Conservation (phyloP, 2,329 filamentous ascomycete species). For the Ophiostoma australiae region DNA sequence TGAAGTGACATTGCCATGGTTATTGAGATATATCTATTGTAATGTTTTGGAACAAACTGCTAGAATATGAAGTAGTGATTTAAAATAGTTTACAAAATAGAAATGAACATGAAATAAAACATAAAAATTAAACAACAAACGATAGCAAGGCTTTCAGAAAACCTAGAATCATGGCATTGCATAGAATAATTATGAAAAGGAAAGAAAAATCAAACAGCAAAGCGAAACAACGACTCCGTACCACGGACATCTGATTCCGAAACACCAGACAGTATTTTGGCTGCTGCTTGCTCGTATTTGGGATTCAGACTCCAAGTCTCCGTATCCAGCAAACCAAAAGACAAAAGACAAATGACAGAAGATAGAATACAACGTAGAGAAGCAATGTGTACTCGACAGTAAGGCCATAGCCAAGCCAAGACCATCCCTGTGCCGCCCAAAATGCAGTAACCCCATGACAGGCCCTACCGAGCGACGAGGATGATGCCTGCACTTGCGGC, state of each 20-base stretch:
- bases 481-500: slow-evolving; percentile 8
- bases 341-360: neutral
- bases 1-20: too few species aligned
- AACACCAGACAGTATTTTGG: neutral
- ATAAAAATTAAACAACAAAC: too few species aligned
- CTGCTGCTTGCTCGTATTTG: neutral
- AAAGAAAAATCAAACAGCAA: neutral
- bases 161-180: too few species aligned
- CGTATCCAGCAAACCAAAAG: neutral
- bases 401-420: neutral
- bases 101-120: too few species aligned
- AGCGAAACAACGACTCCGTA: neutral
- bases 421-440: neutral
- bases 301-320: neutral
- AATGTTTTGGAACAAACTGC: too few species aligned
- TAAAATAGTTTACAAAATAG: too few species aligned
- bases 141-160: too few species aligned
- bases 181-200: neutral
- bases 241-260: neutral
- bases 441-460: neutral
- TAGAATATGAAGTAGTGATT: too few species aligned
- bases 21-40: too few species aligned
- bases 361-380: neutral
- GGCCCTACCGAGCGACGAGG: neutral
- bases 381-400: too few species aligned